Base-by-base conservation (phyloP, 345 rosid species). In the sweet orange (Citrus sinensis) region DNA sequence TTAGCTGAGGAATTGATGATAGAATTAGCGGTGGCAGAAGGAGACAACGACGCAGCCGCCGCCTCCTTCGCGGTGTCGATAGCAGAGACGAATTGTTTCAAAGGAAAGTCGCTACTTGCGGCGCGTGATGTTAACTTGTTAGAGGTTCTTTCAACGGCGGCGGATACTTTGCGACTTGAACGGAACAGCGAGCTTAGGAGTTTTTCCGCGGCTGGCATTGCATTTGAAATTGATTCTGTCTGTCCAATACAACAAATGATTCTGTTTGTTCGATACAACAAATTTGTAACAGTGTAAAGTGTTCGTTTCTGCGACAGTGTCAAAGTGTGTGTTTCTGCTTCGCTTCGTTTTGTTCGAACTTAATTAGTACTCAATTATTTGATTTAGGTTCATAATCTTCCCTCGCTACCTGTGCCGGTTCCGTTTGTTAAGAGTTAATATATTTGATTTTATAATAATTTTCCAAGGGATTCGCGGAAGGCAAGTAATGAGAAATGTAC, bases 111-210 rank as follows among this genome's bases (percentile, higher is more conserved):
- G 40, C 34, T 46, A 55, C 58, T 9, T 40, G 60, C 25, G 56
- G 73, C 46, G 56, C 65, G 13, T 25, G 73, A 59, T 7, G 73
- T 5, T 49, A 42, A 4, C 6, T 59, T 46, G 4, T 64, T 5
- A 67, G 54, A 9, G 83, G 37, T 29, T 79, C 20, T 13, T 62
- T 73, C 25, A 40, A 69, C 14, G 6, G 37, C 4, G 2, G 46
- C 4, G 34, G 71, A 5, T 20, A 29, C 4, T 60, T 80, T 75
- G 8, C 49, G 7, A 17, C 70, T 78, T 3, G 77, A n/a, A 30
- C 79, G 85, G 67, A 85, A 63, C 30, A 89, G 30, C 10, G 83
- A 63, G 69, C 70, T 62, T 22, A 88, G 67, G 58, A 35, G 32
- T 24, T 80, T 77, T 76, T 75, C 61, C 39, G 73, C 80, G 65